A percentile compares a stretch with the other conserved stretches of the same genome.
These are phyloP conservation scores for Chalciporus sphaerocephalus DNA, from an alignment of 768 basidiomycete genomes.

Conservation along the genomic window DNA sequence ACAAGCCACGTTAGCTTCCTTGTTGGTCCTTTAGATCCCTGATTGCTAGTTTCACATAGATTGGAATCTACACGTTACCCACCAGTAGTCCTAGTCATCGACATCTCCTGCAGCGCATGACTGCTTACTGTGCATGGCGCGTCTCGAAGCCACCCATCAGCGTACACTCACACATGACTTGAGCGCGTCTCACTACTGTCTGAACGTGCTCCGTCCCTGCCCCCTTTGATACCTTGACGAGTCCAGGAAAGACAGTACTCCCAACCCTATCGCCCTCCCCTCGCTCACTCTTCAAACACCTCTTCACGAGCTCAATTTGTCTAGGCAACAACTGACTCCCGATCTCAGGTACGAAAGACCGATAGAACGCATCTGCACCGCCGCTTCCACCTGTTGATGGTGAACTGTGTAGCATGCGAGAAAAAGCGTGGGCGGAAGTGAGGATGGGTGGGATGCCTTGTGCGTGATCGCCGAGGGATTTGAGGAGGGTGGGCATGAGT, in stretches of 20 bases:
- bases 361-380: constrained; percentile 68
- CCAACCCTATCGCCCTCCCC: constrained; percentile 75
- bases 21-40: constrained; percentile 61
- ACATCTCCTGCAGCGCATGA: neutral
- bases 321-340: constrained; percentile 68
- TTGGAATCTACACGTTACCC: constrained; percentile 21
- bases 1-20: constrained; percentile 78
- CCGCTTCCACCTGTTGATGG: constrained; percentile 43
- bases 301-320: constrained; percentile 81
- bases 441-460: constrained; percentile 54
- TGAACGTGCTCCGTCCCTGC: constrained; percentile 50
- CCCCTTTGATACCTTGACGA: constrained; percentile 70
- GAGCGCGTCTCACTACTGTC: constrained; percentile 77
- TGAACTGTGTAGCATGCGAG: constrained; percentile 81
- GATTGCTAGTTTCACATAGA: constrained; percentile 16
- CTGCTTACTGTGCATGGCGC: constrained; percentile 1
- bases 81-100: neutral
- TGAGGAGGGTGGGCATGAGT: constrained; percentile 62
- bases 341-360: constrained; percentile 81
- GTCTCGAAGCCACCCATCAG: constrained; percentile 30
- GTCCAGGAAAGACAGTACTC: constrained; percentile 81
- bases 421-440: constrained; percentile 72
- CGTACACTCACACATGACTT: constrained; percentile 85
- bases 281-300: constrained; percentile 71
- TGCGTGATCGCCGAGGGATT: constrained; percentile 42